These are phyloP conservation scores for Zygosaccharomyces pseudobailii DNA, from an alignment of 1,139 yeast species.

Conservation along the genomic window DNA sequence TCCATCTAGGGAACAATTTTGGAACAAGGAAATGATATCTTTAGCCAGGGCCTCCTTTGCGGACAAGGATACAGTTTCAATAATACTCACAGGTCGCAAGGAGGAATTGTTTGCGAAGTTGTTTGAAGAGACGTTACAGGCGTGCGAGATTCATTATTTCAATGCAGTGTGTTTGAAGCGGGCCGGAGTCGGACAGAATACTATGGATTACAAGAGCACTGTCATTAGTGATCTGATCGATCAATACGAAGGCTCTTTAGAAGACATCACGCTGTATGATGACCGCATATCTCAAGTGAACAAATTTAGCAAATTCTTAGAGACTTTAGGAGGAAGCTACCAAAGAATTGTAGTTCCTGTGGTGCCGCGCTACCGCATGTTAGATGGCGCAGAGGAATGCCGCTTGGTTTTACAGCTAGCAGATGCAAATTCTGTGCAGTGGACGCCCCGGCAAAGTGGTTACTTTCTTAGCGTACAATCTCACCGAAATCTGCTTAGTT, in stretches of 20 bases:
- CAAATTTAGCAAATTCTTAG: constrained; percentile 34
- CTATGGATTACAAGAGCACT: constrained; percentile 37
- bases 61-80: constrained; percentile 36
- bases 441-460: constrained; percentile 19
- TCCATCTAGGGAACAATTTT: constrained; percentile 23
- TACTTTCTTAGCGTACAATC: constrained; percentile 18
- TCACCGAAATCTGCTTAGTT: constrained; percentile 12
- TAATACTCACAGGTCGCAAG: constrained; percentile 42
- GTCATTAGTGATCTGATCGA: constrained; percentile 36
- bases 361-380: constrained; percentile 9
- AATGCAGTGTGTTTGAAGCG: constrained; percentile 40
- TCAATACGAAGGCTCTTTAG: constrained; percentile 28
- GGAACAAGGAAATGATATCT: constrained; percentile 41
- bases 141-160: constrained; percentile 30
- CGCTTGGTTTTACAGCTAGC: constrained; percentile 6
- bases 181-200: constrained; percentile 26
- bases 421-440: not conserved
- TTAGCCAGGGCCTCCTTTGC: constrained; percentile 34
- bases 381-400: constrained; percentile 10
- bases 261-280: constrained; percentile 39
- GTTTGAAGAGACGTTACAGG: constrained; percentile 12
- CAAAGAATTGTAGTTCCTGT: constrained; percentile 23
- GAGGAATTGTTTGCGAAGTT: constrained; percentile 28
- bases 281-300: constrained; percentile 39
- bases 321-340: constrained; percentile 9